These are phyloP conservation scores for Sporothrix pseudoabietina DNA, from an alignment of 2,329 filamentous ascomycete species.

Conservation along the genomic window DNA sequence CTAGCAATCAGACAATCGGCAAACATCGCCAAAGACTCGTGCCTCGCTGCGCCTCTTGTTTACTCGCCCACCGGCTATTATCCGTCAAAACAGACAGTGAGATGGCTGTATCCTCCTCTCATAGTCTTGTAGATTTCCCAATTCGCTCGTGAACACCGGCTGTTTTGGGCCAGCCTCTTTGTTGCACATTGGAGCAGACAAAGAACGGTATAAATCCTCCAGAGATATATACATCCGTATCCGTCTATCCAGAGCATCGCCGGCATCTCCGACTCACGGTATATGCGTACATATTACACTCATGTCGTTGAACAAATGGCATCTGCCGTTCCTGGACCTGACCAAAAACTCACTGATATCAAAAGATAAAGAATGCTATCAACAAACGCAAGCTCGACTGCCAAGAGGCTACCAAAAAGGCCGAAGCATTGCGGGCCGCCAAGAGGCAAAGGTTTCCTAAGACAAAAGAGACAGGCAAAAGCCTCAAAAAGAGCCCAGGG, in stretches of 20 bases:
- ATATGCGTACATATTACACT: neutral
- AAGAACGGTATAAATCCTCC: neutral
- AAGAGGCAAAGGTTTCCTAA: conserved; percentile 4
- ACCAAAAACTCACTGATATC: conserved; percentile 1
- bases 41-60: neutral
- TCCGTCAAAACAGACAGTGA: conserved; percentile 2
- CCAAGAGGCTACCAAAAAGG: conserved; percentile 11
- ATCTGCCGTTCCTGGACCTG: neutral
- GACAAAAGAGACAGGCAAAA: neutral
- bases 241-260: neutral
- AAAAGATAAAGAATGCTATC: neutral
- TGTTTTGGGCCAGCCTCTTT: conserved; percentile 14
- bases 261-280: neutral
- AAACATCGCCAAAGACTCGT: neutral
- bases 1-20: neutral
- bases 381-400: neutral
- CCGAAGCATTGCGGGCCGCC: conserved; percentile 10
- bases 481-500: neutral
- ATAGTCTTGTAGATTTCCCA: neutral
- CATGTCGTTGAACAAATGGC: neutral
- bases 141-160: conserved; percentile 2
- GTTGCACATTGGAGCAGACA: conserved; percentile 7
- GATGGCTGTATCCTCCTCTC: neutral
- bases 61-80: conserved; percentile 1
- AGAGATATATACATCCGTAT: neutral